phyloP scores from a whole-genome alignment of 768 basidiomycete species.

The Termitomyces sp. region DNA sequence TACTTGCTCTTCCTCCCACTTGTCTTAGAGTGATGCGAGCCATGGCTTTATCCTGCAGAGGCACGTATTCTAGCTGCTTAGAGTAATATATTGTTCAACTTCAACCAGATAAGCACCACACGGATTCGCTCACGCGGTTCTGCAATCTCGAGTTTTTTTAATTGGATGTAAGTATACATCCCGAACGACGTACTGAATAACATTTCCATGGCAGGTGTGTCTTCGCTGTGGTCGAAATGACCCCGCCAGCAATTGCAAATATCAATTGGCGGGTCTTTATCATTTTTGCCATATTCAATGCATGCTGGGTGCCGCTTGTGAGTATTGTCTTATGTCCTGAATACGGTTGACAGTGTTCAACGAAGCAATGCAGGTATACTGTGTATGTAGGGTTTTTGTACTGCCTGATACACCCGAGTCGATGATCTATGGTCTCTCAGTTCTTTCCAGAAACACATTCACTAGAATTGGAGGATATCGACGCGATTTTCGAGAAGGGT shows the following conservation, averaged over 20 bases:
- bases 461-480: conserved; percentile 36
- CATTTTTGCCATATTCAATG: conserved; percentile 43
- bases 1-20: not conserved
- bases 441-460: conserved; percentile 36
- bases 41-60: conserved; percentile 35
- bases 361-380: conserved; percentile 7
- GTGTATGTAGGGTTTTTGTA: conserved; percentile 9
- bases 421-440: not conserved
- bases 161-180: conserved; percentile 25
- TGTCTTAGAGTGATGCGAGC: conserved; percentile 9
- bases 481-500: conserved; percentile 38
- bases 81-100: not conserved
- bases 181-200: not conserved
- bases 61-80: conserved; percentile 7
- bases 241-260: conserved; percentile 39
- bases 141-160: conserved; percentile 31
- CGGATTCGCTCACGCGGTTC: conserved; percentile 33
- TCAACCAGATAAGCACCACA: conserved; percentile 32
- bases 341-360: not conserved
- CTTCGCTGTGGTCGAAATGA: conserved; percentile 41
- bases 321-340: conserved; percentile 17
- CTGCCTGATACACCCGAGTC: not conserved
- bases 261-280: conserved; percentile 42
- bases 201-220: conserved; percentile 21
- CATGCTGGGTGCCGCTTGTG: conserved; percentile 39